Evolutionary conservation across 768 basidiomycete genomes (phyloP), one percentile per base, ranked within the genome.

Genomic region (Ramaria sp.): DNA sequence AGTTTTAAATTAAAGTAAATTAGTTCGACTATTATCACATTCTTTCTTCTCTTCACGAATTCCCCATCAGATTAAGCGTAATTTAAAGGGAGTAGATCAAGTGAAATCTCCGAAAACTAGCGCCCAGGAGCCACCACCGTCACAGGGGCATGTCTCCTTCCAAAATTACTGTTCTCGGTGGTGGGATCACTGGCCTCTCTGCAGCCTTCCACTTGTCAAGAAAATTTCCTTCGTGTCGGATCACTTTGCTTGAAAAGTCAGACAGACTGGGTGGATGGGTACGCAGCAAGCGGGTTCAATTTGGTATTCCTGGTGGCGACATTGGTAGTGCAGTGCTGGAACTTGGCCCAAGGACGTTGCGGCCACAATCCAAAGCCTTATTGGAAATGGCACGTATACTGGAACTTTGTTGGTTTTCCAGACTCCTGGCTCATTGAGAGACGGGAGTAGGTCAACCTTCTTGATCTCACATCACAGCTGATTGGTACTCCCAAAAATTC

Each of bases 261-360:
- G 48, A 67, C 0, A 71, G 79, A 1, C 65, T 85, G 4, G 95
- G 95, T 12, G 95, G 95, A n/a, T 97, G 93, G 94, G 77, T 91
- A 0, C 73, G 70, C 50, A 85, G 78, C 48, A 74, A 81, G 54
- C 74, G 75, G 16, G 72, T 83, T 20, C 59, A 68, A 7, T 59
- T 87, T 8, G 62, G 67, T 4, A 50, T 59, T 41, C 59, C 65
- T 28, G 39, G 44, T 7, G 53, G 61, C 16, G 61, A 64, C 15
- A 48, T 59, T 44, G 60, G 62, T 12, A 62, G 64, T 3, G 74
- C 92, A 9, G 63, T 88, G 3, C 70, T 97, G 5, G 95, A 99
- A 70, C 75, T 78, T 22, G 95, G 95, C 1, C 93, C 95, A 24
- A 72, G 94, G 38, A 94, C 89, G 15, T 70, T 99, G 28, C 69